phyloP scores from a whole-genome alignment of 164 flowering plant species.

The Warburgia ugandensis region DNA sequence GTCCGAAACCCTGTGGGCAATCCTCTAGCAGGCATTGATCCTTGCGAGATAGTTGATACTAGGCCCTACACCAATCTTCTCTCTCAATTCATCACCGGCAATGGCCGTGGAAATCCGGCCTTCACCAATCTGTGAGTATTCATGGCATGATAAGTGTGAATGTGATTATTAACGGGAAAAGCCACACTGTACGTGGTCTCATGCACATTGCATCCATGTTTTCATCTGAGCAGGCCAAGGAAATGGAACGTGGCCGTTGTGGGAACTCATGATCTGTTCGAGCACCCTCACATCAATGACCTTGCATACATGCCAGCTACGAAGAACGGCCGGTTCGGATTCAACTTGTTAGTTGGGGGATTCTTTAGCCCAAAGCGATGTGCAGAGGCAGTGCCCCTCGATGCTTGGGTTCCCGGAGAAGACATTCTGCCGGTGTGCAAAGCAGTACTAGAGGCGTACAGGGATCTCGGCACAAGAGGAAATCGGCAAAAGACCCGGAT shows the following conservation, averaged over 20 bases:
- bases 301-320: slow-evolving; percentile 96
- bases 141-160: no score
- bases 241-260: slow-evolving; percentile 96
- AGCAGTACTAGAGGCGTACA: slow-evolving; percentile 76
- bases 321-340: slow-evolving; percentile 75
- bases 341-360: slow-evolving; percentile 91
- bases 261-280: slow-evolving; percentile 89
- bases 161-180: no score
- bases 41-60: slow-evolving; percentile 77
- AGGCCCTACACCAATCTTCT: slow-evolving; percentile 71
- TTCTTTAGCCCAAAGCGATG: slow-evolving; percentile 91
- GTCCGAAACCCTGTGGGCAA: slow-evolving; percentile 95
- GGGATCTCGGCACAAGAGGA: slow-evolving; percentile 88
- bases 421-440: slow-evolving; percentile 66
- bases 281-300: slow-evolving; percentile 98
- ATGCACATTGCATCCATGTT: no score
- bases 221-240: slow-evolving; percentile 93
- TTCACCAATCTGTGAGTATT: slow-evolving; percentile 68
- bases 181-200: no score
- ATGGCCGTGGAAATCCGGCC: slow-evolving; percentile 65
- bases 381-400: slow-evolving; percentile 89
- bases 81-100: slow-evolving; percentile 68
- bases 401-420: slow-evolving; percentile 87
- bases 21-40: slow-evolving; percentile 92
- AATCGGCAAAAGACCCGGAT: slow-evolving; percentile 87